Conservation (phyloP, 2,329 filamentous ascomycete genomes). For the Scortechinia acanthostroma region DNA sequence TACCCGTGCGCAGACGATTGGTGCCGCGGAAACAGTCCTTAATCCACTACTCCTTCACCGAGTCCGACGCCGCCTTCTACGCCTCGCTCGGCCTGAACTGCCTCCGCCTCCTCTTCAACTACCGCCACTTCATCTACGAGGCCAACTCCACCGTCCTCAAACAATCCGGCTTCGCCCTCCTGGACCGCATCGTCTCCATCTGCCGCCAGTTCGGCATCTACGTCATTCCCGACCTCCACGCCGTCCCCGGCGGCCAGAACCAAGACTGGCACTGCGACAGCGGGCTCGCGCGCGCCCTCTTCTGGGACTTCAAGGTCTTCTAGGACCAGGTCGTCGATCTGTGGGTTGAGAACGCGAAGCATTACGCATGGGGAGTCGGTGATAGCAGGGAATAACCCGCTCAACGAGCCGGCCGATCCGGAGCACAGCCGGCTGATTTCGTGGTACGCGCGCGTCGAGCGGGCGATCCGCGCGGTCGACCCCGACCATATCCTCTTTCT, state of each 20-base stretch:
- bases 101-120: slow-evolving; percentile 53
- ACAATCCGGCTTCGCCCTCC: slow-evolving; percentile 34
- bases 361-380: too few relatives aligned
- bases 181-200: slow-evolving; percentile 38
- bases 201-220: slow-evolving; percentile 32
- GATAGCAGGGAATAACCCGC: too few relatives aligned
- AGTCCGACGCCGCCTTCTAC: slow-evolving; percentile 49
- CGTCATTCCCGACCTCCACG: slow-evolving; percentile 33
- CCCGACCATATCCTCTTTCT: too few relatives aligned
- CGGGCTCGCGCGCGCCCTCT: slow-evolving; percentile 25
- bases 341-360: too few relatives aligned
- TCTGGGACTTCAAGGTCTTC: slow-evolving; percentile 36
- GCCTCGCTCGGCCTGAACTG: slow-evolving; percentile 47
- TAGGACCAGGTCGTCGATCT: slow-evolving; percentile 34
- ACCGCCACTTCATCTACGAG: slow-evolving; percentile 45
- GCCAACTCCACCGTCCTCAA: slow-evolving; percentile 38
- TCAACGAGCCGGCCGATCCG: too few relatives aligned
- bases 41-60: slow-evolving; percentile 51
- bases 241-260: slow-evolving; percentile 34
- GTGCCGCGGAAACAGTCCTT: slow-evolving; percentile 53
- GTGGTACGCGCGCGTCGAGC: too few relatives aligned
- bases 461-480: too few relatives aligned
- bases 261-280: slow-evolving; percentile 37
- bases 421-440: too few relatives aligned
- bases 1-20: slow-evolving; percentile 52